Evolutionary conservation across 176 grass and related monocot genomes (phyloP).

Genomic region (Carex parvula): DNA sequence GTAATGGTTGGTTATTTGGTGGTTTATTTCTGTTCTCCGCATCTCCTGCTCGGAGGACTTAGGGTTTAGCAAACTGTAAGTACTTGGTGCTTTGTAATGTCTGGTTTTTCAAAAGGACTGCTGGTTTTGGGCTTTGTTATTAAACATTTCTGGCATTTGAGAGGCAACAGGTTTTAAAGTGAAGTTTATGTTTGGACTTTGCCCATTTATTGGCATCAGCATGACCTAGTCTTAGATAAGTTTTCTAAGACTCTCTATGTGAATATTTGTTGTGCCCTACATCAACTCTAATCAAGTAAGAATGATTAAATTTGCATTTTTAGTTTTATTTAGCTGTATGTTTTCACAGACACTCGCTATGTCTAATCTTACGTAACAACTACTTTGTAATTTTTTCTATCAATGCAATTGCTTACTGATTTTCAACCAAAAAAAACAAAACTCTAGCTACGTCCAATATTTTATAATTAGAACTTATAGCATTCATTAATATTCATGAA

Average conservation of each 20-base stretch:
- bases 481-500: too few relatives aligned
- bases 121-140: not conserved
- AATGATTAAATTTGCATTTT: too few relatives aligned
- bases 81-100: constrained; percentile 15
- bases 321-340: too few relatives aligned
- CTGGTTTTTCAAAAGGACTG: not conserved
- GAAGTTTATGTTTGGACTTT: not conserved
- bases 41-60: constrained; percentile 8
- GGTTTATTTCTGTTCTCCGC: not conserved
- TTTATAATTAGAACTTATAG: too few relatives aligned
- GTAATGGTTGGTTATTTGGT: not conserved
- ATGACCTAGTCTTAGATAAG: not conserved
- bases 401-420: too few relatives aligned
- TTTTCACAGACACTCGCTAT: too few relatives aligned
- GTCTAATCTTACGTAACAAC: too few relatives aligned
- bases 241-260: too few relatives aligned
- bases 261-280: not conserved
- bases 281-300: too few relatives aligned
- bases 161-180: not conserved
- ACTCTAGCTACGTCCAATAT: not conserved
- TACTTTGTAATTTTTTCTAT: too few relatives aligned
- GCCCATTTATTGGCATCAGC: not conserved
- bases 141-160: constrained; percentile 4
- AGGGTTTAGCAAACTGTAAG: constrained; percentile 10
- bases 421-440: too few relatives aligned